These are phyloP conservation scores for Lactarius akahatsu DNA, from an alignment of 768 basidiomycete species.

Conservation along the genomic window DNA sequence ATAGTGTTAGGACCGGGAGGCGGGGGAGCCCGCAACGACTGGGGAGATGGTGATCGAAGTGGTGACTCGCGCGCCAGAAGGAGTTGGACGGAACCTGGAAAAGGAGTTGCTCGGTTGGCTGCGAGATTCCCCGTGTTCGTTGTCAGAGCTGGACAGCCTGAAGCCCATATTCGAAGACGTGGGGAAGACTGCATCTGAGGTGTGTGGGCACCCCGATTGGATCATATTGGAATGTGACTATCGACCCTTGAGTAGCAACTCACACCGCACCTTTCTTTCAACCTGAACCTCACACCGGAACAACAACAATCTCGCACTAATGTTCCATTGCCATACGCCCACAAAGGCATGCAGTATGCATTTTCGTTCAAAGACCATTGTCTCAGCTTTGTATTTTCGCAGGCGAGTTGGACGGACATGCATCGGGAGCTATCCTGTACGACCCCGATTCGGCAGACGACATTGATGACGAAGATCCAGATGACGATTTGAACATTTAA, in stretches of 20 bases:
- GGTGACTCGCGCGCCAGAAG: slow-evolving; percentile 47
- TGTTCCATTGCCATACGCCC: slow-evolving; percentile 88
- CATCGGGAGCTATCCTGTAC: slow-evolving; percentile 65
- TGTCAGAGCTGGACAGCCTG: slow-evolving; percentile 53
- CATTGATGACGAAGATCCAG: slow-evolving; percentile 93
- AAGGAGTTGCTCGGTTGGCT: slow-evolving; percentile 67
- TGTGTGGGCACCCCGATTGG: slow-evolving; percentile 8
- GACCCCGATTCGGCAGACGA: slow-evolving; percentile 95
- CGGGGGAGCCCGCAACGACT: slow-evolving; percentile 48
- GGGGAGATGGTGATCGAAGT: slow-evolving; percentile 63
- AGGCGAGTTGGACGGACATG: slow-evolving; percentile 27
- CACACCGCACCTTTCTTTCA: slow-evolving; percentile 75
- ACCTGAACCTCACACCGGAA: slow-evolving; percentile 76
- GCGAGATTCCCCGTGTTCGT: slow-evolving; percentile 41
- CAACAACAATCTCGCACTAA: slow-evolving; percentile 78
- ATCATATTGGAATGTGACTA: slow-evolving; percentile 12
- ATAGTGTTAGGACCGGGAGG: slow-evolving; percentile 57
- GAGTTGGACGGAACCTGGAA: slow-evolving; percentile 55
- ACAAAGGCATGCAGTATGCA: slow-evolving; percentile 58
- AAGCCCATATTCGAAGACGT: slow-evolving; percentile 44
- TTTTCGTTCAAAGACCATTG: neutral
- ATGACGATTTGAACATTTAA: slow-evolving; percentile 88
- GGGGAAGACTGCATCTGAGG: slow-evolving; percentile 32
- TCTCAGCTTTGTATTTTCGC: slow-evolving; percentile 38
- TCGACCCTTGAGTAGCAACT: slow-evolving; percentile 31